Evolutionary conservation across 345 rosid genomes (phyloP).

Genomic region (Tarenaya hassleriana): DNA sequence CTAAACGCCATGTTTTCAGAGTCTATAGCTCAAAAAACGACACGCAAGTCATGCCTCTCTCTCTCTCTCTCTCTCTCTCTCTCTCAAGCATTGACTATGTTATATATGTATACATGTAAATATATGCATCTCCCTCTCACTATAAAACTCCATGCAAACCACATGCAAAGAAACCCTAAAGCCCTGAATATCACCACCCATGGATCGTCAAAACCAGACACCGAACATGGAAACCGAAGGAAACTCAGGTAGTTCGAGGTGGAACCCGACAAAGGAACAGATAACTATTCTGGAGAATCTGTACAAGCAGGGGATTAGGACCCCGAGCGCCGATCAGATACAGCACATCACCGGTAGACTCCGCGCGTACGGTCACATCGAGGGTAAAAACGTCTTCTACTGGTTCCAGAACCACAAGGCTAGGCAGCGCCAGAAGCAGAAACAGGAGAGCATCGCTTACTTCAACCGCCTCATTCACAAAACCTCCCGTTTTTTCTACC

Average conservation of each 20-base stretch:
- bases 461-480: conserved; percentile 47
- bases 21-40: conserved; percentile 71
- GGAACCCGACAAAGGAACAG: conserved; percentile 95
- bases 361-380: conserved; percentile 69
- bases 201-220: not conserved
- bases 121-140: conserved; percentile 6
- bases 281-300: conserved; percentile 59
- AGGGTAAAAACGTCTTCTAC: conserved; percentile 96
- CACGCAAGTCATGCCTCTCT: conserved; percentile 70
- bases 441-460: conserved; percentile 57
- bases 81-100: conserved; percentile 16
- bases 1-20: conserved; percentile 91
- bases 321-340: conserved; percentile 88
- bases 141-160: conserved; percentile 17
- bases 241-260: conserved; percentile 43
- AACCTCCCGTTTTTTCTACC: conserved; percentile 30
- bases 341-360: conserved; percentile 76
- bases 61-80: conserved; percentile 17
- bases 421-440: conserved; percentile 85
- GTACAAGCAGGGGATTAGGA: conserved; percentile 71
- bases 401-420: conserved; percentile 99
- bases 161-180: conserved; percentile 10
- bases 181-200: not conserved
- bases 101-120: conserved; percentile 19
- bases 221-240: conserved; percentile 26